Evolutionary conservation across 495 filamentous ascomycete species (phyloP), one percentile per base, ranked within the genome.

Genomic region (Hypoxylon fuscum): DNA sequence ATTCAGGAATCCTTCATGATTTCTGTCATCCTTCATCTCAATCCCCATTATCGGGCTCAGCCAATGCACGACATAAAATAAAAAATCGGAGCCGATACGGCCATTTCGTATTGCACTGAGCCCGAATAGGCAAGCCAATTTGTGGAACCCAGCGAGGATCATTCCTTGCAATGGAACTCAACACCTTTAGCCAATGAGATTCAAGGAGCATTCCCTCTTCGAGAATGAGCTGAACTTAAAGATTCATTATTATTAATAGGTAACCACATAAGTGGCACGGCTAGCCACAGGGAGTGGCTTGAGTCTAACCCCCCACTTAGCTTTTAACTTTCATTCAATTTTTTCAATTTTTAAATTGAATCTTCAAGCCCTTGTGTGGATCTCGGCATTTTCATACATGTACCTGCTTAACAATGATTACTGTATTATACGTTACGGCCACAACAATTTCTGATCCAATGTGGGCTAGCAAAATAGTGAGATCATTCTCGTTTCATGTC

Each of bases 71-170:
- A 43, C 43, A 62, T 49, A 53, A n/a, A n/a, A n/a, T n/a, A n/a
- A n/a, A n/a, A n/a, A n/a, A 22, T 62, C 63, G 52, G 63, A 61
- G 57, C 62, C 62, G 62, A 66, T 17, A 60, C 62, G 62, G 56
- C n/a, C 62, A 52, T 51, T 60, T 50, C 29, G 27, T 34, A 23
- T 34, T 15, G 54, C 41, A 29, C 43, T 17, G 45, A n/a, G 18
- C 63, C 41, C 14, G 22, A 66, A 43, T 31, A 25, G 57, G 45
- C 49, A 62, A 56, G 22, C 15, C 29, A 7, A 15, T 29, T 2
- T 49, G 47, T 66, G 57, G 52, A 47, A 29, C 56, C 61, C 40
- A 47, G 52, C 15, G 63, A 49, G 40, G 56, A 61, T 66, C 57
- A 20, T 66, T 22, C 27, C n/a, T 41, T n/a, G n/a, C n/a, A n/a